These are phyloP conservation scores for Colletotrichum gloeosporioides DNA, from an alignment of 2,329 filamentous ascomycete genomes.

Conservation along the genomic window DNA sequence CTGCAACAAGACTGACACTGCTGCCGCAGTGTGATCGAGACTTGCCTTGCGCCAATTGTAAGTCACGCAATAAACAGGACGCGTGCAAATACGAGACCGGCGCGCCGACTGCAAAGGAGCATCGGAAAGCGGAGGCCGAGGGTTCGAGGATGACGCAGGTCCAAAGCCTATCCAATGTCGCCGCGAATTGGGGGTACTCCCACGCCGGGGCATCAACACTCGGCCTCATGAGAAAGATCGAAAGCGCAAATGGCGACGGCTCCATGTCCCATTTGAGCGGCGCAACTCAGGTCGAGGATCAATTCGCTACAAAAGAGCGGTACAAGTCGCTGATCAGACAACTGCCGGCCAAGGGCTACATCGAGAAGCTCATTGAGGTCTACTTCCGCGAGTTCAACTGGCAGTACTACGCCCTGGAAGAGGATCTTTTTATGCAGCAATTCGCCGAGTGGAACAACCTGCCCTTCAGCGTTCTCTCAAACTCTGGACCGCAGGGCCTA, in stretches of 20 bases:
- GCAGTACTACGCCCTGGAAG: constrained; percentile 63
- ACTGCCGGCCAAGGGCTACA: constrained; percentile 58
- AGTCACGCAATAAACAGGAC: constrained; percentile 59
- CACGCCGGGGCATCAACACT: constrained; percentile 57
- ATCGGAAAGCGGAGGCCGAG: constrained; percentile 30
- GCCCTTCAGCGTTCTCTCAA: constrained; percentile 56
- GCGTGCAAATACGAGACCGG: constrained; percentile 63
- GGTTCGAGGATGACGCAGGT: constrained; percentile 19
- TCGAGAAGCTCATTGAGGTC: constrained; percentile 58
- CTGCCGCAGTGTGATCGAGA: constrained; percentile 60
- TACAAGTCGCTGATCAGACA: constrained; percentile 65
- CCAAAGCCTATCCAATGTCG: constrained; percentile 45
- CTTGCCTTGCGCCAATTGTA: constrained; percentile 65
- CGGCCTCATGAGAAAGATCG: constrained; percentile 60
- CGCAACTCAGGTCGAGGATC: constrained; percentile 31
- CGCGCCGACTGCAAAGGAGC: constrained; percentile 46
- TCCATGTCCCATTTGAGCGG: constrained; percentile 35
- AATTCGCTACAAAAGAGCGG: constrained; percentile 54
- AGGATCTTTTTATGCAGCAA: constrained; percentile 54
- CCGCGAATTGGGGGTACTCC: constrained; percentile 60
- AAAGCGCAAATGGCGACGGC: constrained; percentile 44
- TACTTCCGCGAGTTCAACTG: constrained; percentile 66
- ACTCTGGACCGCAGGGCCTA: constrained; percentile 55
- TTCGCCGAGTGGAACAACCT: constrained; percentile 60
- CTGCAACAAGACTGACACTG: not conserved